Evolutionary conservation across 2,329 filamentous ascomycete species (phyloP), one percentile per base, ranked within the genome.

Genomic region (Aspergillus quadricinctus): DNA sequence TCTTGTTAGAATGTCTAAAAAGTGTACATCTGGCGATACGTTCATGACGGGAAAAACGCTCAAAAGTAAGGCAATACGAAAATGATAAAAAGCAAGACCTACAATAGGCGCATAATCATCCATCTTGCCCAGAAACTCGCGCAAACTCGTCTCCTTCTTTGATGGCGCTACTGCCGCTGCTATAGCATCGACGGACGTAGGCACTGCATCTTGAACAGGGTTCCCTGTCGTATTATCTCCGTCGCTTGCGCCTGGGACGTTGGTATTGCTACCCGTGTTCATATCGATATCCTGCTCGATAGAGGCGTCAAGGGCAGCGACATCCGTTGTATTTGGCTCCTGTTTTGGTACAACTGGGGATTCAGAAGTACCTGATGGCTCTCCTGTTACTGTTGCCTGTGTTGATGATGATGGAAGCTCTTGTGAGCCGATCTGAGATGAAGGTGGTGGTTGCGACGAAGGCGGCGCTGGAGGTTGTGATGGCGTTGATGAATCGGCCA

Each of bases 91-190:
- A 21, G 40, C 23, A 50, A 53, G 49, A 78, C 88, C 62, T 83
- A 97, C 92, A 68, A 99, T 96, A 10, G 94, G 94, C 58, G 94
- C 92, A 76, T 94, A 97, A 69, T 99, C 94, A 71, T 99, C 94
- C 88, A 99, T 97, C 81, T 96, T 97, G 62, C 84, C 83, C 19
- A 99, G 76, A 70, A 99, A 97, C 75, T 97, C 93, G 69, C 92
- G 89, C 63, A 99, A 78, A 41, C 89, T 96, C 21, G 88, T 88
- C 76, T 99, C 94, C 77, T 97, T 97, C 72, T 92, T 90, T 52
- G 88, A 87, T 1, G 89, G 87, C 45, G 80, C 73, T 5, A 81
- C 74, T 5, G 76, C 72, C 9, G 81, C 72, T 43, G 77, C 78
- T 50, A 83, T 72, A 52, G 80, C 77, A 52, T 81, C 76, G 27